phyloP scores from a whole-genome alignment of 306 rosid species.

The Notholithocarpus densiflorus region DNA sequence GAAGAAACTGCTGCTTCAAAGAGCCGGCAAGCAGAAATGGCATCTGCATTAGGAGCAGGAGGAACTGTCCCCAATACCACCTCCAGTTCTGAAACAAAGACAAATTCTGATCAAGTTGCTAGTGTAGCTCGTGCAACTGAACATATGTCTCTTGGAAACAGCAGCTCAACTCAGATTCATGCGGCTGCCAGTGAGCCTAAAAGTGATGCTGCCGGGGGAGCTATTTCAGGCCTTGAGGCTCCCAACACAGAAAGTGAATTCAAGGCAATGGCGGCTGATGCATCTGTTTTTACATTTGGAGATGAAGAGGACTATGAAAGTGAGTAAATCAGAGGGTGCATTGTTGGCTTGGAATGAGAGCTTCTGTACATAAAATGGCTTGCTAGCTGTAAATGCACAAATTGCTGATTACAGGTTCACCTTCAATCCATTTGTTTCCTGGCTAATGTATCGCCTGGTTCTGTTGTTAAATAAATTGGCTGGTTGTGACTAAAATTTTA shows the following conservation, averaged over 20 bases:
- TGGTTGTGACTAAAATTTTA: background rate
- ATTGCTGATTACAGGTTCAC: conserved; percentile 15
- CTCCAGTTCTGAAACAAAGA: conserved; percentile 40
- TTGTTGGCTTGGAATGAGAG: conserved; percentile 1
- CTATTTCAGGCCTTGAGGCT: conserved; percentile 33
- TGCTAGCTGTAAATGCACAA: conserved; percentile 22
- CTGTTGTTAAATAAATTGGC: conserved; percentile 1
- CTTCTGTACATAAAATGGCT: conserved; percentile 63
- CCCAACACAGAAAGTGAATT: conserved; percentile 79
- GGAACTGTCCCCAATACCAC: conserved; percentile 32
- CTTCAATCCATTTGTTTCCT: conserved; percentile 36
- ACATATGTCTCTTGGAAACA: conserved; percentile 62
- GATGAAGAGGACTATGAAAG: conserved; percentile 96
- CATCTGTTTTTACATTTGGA: conserved; percentile 92
- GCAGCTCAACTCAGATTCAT: conserved; percentile 27
- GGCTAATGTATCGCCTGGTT: conserved; percentile 28
- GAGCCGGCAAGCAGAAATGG: conserved; percentile 51
- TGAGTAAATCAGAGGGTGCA: conserved; percentile 41
- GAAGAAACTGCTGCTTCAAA: conserved; percentile 66
- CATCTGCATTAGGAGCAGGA: conserved; percentile 41
- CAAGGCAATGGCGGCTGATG: conserved; percentile 99
- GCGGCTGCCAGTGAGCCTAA: conserved; percentile 44
- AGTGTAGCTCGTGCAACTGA: conserved; percentile 57
- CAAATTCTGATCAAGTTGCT: conserved; percentile 43
- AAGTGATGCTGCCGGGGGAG: conserved; percentile 35